phyloP scores from a whole-genome alignment of 2,329 filamentous ascomycete genomes.

The Cercospora nicotianae region DNA sequence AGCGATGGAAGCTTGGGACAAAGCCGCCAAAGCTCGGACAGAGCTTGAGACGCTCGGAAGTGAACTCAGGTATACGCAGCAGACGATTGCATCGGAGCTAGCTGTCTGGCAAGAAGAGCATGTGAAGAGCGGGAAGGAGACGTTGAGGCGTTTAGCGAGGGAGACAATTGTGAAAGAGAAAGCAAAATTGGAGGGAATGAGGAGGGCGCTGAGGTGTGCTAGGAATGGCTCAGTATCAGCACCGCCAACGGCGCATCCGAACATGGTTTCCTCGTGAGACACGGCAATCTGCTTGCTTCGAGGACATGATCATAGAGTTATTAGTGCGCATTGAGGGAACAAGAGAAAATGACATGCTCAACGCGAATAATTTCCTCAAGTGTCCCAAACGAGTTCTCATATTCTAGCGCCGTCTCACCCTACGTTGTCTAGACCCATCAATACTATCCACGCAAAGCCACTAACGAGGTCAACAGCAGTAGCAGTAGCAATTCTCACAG shows the following conservation, averaged over 20 bases:
- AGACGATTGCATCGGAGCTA: constrained; percentile 85
- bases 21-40: constrained; percentile 66
- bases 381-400: not conserved
- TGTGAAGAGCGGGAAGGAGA: constrained; percentile 71
- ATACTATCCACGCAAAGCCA: not conserved
- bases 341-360: not conserved
- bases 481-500: not conserved
- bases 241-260: not conserved
- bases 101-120: constrained; percentile 93
- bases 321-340: not conserved
- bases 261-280: not conserved
- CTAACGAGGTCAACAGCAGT: not conserved
- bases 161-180: constrained; percentile 78
- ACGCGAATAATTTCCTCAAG: not conserved
- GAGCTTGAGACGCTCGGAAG: constrained; percentile 74
- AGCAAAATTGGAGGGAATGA: constrained; percentile 76
- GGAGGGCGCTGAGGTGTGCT: constrained; percentile 65
- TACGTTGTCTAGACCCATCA: not conserved
- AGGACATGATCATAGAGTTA: not conserved
- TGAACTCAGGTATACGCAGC: constrained; percentile 88
- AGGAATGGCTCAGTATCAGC: not conserved
- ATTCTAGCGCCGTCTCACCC: not conserved
- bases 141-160: constrained; percentile 72
- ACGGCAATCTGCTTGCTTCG: not conserved
- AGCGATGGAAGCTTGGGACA: constrained; percentile 80